A percentile compares a stretch with the other conserved stretches of the same genome.
These are phyloP conservation scores for Trichosporon faecale DNA, from an alignment of 1,284 basidiomycete genomes.

Conservation along the genomic window DNA sequence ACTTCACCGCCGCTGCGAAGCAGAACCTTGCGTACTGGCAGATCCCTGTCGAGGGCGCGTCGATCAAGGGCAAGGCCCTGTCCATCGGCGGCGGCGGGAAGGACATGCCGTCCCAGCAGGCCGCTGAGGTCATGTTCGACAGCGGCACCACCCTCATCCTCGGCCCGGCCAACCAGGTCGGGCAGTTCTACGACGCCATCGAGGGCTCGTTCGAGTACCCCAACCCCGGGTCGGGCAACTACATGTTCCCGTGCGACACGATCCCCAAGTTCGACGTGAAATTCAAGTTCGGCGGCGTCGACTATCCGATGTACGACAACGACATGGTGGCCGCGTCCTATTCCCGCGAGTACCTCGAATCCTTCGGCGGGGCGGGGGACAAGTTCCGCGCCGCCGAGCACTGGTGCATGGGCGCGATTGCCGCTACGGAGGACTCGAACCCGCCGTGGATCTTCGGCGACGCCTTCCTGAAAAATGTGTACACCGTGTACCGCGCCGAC, in stretches of 20 bases:
- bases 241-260: conserved; percentile 27
- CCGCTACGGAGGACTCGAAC: not conserved
- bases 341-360: not conserved
- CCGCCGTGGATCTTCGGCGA: conserved; percentile 56
- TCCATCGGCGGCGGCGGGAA: not conserved
- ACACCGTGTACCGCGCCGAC: conserved; percentile 73
- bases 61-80: not conserved
- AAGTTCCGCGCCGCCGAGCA: not conserved
- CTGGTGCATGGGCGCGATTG: conserved; percentile 4
- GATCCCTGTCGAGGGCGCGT: not conserved
- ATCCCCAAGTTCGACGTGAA: conserved; percentile 6
- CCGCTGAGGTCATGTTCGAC: conserved; percentile 7
- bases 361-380: not conserved
- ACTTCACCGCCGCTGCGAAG: conserved; percentile 49
- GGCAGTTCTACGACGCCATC: not conserved
- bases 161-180: not conserved
- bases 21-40: conserved; percentile 1
- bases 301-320: conserved; percentile 7
- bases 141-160: not conserved
- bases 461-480: conserved; percentile 74
- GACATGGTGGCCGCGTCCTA: not conserved
- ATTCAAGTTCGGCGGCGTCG: conserved; percentile 13
- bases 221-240: not conserved
- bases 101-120: not conserved
- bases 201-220: conserved; percentile 13